Conservation (phyloP, 129 eudicot species). For the Artemisia tridentata region DNA sequence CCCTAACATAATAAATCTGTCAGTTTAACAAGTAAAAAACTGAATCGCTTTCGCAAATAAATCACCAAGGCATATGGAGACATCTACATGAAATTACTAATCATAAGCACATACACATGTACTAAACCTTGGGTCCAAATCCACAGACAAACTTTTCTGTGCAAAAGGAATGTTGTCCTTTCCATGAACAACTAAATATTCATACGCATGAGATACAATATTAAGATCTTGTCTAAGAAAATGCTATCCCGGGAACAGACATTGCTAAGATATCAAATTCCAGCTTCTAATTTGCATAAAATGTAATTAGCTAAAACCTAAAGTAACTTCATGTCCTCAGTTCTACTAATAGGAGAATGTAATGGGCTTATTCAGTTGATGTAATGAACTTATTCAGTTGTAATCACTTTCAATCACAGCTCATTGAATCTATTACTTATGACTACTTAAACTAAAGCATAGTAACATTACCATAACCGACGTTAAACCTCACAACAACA, state of each 20-base stretch:
- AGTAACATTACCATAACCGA: not conserved
- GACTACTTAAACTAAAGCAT: not conserved
- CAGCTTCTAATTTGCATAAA: slow-evolving; percentile 1
- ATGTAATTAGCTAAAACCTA: slow-evolving; percentile 1
- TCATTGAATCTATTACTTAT: no score
- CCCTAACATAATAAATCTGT: slow-evolving; percentile 57
- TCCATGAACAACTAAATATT: not conserved
- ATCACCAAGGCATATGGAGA: not conserved
- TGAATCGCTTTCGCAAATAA: slow-evolving; percentile 1
- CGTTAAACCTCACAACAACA: not conserved
- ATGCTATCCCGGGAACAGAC: no score
- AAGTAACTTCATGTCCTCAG: slow-evolving; percentile 2
- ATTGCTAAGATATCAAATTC: no score
- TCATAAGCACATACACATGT: not conserved
- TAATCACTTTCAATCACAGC: not conserved
- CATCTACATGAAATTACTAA: slow-evolving; percentile 3
- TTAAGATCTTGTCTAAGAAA: no score
- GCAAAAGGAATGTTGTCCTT: slow-evolving; percentile 3
- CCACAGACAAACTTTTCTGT: slow-evolving; percentile 8
- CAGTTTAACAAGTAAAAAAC: slow-evolving; percentile 17
- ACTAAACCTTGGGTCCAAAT: slow-evolving; percentile 4
- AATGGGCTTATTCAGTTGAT: not conserved
- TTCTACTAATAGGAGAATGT: slow-evolving; percentile 10
- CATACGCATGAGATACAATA: not conserved
- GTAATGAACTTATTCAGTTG: not conserved